Conservation (phyloP, 176 grass and related monocot genomes). For the Avena eriantha region DNA sequence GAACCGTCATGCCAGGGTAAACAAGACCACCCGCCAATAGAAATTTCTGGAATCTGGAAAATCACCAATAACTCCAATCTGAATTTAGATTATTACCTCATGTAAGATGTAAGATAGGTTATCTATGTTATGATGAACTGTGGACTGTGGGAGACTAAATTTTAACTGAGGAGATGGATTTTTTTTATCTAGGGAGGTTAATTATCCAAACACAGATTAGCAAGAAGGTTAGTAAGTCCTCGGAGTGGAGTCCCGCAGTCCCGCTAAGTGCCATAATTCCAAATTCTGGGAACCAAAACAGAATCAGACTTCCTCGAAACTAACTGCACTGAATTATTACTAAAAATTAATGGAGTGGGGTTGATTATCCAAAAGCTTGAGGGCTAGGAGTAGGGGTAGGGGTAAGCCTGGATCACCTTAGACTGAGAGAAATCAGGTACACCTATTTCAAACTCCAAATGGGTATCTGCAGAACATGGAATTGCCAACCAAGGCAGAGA, state of each 20-base stretch:
- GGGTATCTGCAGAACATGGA: not conserved
- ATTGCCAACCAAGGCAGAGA: not conserved
- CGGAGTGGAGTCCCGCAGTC: not conserved
- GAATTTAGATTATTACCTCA: too few relatives aligned
- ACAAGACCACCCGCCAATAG: not conserved
- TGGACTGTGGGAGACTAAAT: not conserved
- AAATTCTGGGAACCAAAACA: not conserved
- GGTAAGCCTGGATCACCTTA: not conserved
- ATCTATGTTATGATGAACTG: not conserved
- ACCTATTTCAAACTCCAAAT: not conserved
- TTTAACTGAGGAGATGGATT: not conserved
- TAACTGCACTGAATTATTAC: not conserved
- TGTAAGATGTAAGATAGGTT: too few relatives aligned
- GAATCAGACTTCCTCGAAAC: not conserved
- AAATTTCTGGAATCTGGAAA: constrained; percentile 36
- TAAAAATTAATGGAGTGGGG: not conserved
- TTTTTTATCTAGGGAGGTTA: too few relatives aligned
- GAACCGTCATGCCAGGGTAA: not conserved
- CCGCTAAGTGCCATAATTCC: not conserved
- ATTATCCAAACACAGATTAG: not conserved
- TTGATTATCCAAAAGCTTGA: not conserved
- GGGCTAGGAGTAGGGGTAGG: not conserved
- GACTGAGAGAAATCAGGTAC: not conserved
- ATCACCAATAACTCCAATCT: not conserved
- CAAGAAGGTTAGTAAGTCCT: not conserved